A percentile compares a stretch with the other conserved stretches of the same genome.
Evolutionary conservation across 306 rosid species (phyloP).

Genomic region (Cucumis melo): DNA sequence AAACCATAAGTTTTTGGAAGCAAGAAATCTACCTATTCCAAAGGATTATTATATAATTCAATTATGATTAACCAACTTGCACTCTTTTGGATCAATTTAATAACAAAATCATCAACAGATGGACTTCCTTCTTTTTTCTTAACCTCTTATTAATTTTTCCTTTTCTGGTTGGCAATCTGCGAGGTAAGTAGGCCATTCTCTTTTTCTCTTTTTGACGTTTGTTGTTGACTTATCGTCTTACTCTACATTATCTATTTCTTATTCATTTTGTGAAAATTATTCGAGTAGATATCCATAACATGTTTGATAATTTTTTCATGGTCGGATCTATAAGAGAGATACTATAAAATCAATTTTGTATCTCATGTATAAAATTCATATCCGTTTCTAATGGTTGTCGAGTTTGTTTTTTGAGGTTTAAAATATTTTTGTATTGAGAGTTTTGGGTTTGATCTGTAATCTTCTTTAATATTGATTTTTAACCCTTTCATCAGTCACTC

Average conservation of each 20-base stretch:
- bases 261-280: too few relatives aligned
- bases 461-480: too few relatives aligned
- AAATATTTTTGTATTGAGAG: too few relatives aligned
- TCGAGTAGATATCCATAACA: too few relatives aligned
- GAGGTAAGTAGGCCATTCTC: background rate
- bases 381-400: too few relatives aligned
- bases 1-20: background rate
- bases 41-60: background rate
- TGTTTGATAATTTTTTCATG: too few relatives aligned
- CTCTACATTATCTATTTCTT: background rate
- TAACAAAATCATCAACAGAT: background rate
- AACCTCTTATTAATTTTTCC: background rate
- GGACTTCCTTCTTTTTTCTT: background rate
- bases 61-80: background rate
- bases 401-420: too few relatives aligned
- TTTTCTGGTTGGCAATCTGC: background rate
- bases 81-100: background rate
- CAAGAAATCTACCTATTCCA: background rate
- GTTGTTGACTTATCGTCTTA: background rate
- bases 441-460: too few relatives aligned
- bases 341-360: too few relatives aligned
- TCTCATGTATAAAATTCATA: too few relatives aligned
- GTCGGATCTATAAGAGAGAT: too few relatives aligned
- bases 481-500: too few relatives aligned
- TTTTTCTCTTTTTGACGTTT: background rate